A percentile compares a stretch with the other conserved stretches of the same genome.
phyloP scores from a whole-genome alignment of 2,329 filamentous ascomycete genomes.

The Penicillium olsonii region DNA sequence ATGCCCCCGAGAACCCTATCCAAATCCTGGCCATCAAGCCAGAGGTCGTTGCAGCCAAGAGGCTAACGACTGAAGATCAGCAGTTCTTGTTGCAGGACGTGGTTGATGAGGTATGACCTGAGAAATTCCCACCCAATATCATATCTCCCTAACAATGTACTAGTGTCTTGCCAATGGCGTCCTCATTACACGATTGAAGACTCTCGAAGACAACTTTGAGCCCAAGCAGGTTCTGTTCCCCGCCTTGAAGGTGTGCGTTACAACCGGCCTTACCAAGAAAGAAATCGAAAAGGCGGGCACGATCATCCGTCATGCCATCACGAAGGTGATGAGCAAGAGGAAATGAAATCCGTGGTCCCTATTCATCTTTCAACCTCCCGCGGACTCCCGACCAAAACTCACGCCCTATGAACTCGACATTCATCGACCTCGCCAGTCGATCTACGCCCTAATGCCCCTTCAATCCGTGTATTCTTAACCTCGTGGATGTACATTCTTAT shows the following conservation, averaged over 20 bases:
- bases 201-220: constrained; percentile 66
- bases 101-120: constrained; percentile 81
- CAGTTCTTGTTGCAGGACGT: constrained; percentile 83
- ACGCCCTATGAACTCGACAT: constrained; percentile 24
- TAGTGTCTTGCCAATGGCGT: constrained; percentile 85
- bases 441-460: constrained; percentile 24
- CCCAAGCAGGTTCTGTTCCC: constrained; percentile 72
- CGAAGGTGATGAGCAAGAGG: constrained; percentile 74
- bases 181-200: constrained; percentile 83
- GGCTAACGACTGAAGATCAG: constrained; percentile 72
- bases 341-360: constrained; percentile 36
- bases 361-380: constrained; percentile 10
- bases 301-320: constrained; percentile 86
- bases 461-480: constrained; percentile 23
- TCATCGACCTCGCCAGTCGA: constrained; percentile 13
- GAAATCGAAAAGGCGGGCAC: constrained; percentile 93
- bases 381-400: constrained; percentile 21
- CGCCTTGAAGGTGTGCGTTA: constrained; percentile 88
- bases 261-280: constrained; percentile 83
- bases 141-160: constrained; percentile 5
- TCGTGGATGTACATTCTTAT: constrained; percentile 26
- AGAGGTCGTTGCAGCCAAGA: constrained; percentile 72
- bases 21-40: constrained; percentile 81
- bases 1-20: constrained; percentile 80
- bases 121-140: too few relatives aligned